These are phyloP conservation scores for Penicillium sp. DNA, from an alignment of 2,329 filamentous ascomycete species.

Conservation along the genomic window DNA sequence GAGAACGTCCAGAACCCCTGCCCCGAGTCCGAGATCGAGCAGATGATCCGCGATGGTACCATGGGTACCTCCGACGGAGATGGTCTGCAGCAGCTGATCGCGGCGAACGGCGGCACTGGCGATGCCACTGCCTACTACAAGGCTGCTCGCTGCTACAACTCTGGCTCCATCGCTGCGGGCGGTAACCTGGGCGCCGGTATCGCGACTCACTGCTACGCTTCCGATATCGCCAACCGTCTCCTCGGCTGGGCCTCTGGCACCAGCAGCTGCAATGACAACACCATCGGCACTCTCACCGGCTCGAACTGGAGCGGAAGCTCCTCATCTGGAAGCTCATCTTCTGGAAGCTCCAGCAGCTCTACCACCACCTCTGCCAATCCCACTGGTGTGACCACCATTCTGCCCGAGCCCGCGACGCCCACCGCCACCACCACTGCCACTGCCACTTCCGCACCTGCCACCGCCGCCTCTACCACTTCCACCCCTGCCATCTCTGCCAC, in stretches of 20 bases:
- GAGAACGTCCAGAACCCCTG: constrained; percentile 28
- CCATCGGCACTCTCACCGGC: constrained; percentile 20
- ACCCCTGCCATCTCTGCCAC: constrained; percentile 3
- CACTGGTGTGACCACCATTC: constrained; percentile 4
- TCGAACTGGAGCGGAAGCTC: constrained; percentile 16
- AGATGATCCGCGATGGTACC: constrained; percentile 47
- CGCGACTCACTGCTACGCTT: constrained; percentile 35
- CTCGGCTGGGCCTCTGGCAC: constrained; percentile 30
- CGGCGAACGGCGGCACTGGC: constrained; percentile 27
- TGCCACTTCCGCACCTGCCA: background rate
- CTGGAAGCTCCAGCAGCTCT: constrained; percentile 16
- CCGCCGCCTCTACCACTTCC: constrained; percentile 2
- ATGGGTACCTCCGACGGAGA: constrained; percentile 40
- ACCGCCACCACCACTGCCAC: constrained; percentile 5
- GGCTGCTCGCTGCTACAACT: constrained; percentile 49
- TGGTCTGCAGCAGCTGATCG: constrained; percentile 42
- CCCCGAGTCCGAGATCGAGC: constrained; percentile 32
- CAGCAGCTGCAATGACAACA: constrained; percentile 22
- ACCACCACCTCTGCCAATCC: constrained; percentile 8
- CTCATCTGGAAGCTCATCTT: constrained; percentile 9
- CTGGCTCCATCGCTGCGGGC: constrained; percentile 38
- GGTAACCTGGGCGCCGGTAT: constrained; percentile 38
- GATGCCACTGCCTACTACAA: constrained; percentile 36
- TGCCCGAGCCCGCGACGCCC: constrained; percentile 6
- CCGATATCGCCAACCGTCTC: constrained; percentile 36